phyloP scores from a whole-genome alignment of 2,329 filamentous ascomycete genomes.

The Diaporthe sp. region DNA sequence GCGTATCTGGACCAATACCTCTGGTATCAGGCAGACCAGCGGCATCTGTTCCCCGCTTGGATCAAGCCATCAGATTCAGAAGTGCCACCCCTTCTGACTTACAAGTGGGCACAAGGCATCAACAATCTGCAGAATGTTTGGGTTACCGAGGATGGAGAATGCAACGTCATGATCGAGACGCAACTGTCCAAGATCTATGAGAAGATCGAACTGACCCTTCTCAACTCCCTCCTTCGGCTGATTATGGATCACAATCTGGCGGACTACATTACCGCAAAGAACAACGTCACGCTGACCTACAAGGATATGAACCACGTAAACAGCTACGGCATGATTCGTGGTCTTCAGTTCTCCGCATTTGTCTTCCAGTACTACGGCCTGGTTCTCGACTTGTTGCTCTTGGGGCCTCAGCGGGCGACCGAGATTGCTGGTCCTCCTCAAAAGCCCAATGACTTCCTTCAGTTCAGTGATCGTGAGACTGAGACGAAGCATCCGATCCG shows the following conservation, averaged over 20 bases:
- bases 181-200: slow-evolving; percentile 99
- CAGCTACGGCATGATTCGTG: slow-evolving; percentile 97
- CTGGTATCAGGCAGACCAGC: slow-evolving; percentile 98
- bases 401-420: slow-evolving; percentile 95
- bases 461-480: slow-evolving; percentile 93
- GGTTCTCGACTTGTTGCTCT: slow-evolving; percentile 90
- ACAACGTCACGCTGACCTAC: slow-evolving; percentile 98
- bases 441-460: slow-evolving; percentile 95
- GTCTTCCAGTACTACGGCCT: slow-evolving; percentile 99
- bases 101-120: slow-evolving; percentile 99
- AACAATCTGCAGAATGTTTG: slow-evolving; percentile 97
- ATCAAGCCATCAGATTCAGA: slow-evolving; percentile 99
- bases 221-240: slow-evolving; percentile 91
- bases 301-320: slow-evolving; percentile 99
- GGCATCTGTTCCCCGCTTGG: slow-evolving; percentile 97
- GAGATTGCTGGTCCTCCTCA: slow-evolving; percentile 96
- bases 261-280: slow-evolving; percentile 99
- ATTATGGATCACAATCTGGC: slow-evolving; percentile 99
- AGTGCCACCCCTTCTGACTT: slow-evolving; percentile 91
- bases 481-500: slow-evolving; percentile 96
- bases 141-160: slow-evolving; percentile 94
- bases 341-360: slow-evolving; percentile 97
- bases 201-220: slow-evolving; percentile 96
- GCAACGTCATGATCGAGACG: slow-evolving; percentile 98
- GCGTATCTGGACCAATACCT: slow-evolving; percentile 98